Evolutionary conservation across 805 yeast genomes (phyloP), one percentile per base, ranked within the genome.

Genomic region (Debaryomyces hansenii): DNA sequence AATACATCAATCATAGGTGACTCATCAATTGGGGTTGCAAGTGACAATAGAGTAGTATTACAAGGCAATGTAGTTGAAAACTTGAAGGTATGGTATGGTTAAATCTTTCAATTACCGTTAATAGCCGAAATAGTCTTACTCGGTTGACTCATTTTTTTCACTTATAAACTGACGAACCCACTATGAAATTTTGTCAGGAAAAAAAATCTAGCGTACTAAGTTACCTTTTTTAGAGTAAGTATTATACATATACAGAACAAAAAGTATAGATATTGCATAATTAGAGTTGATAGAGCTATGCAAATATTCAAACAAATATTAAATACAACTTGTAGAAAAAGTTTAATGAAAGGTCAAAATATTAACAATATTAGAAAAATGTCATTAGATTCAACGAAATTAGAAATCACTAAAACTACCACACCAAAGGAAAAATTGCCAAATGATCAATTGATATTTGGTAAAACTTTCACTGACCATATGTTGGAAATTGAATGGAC

Each of bases 401-500:
- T 71, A 48, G 55, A 60, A 37, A 65, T 72, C 46, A 59, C 59
- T 34, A 69, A 66, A 49, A 71, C 76, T 46, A 58, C 66, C 21
- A 56, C 63, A 2, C 77, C 77, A 2, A 64, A 63, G 50, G 55
- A 53, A 3, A 67, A 63, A 50, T 55, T 68, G 33, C 69, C 75
- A 5, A 69, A 70, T 39, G 73, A 70, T 27, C 58, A 70, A 45
- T 67, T 73, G 57, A 68, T 65, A 18, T 73, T 73, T 50, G 78
- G 78, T 31, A 68, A 70, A 51, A 57, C 71, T 4, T 90, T 91
- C 77, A 87, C 97, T 44, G 86, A 82, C 63, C 98, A 92, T 65
- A 92, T 92, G 89, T 74, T 92, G 63, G 81, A 86, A 58, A 71
- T 90, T 42, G 90, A 89, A 63, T 94, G 97, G 96, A 80, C 81